phyloP scores from a whole-genome alignment of 345 rosid species.

The Citrus sinensis region DVS_A1.0 CM039161.1:5860501-5861000 shows the following conservation, averaged over 20 bases:
- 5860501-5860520: too few relatives aligned
- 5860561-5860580: constrained; percentile 51
- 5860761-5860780: constrained; percentile 10
- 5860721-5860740: constrained; percentile 52
- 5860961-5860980: constrained; percentile 38
- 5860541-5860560: constrained; percentile 29
- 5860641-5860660: constrained; percentile 28
- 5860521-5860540: too few relatives aligned
- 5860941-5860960: constrained; percentile 27
- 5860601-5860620: too few relatives aligned
- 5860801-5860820: constrained; percentile 27
- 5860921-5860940: constrained; percentile 28
- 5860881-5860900: constrained; percentile 20
- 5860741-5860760: constrained; percentile 36
- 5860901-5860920: constrained; percentile 24
- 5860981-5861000: constrained; percentile 28
- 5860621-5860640: too few relatives aligned
- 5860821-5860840: constrained; percentile 8
- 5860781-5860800: constrained; percentile 31
- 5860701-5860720: constrained; percentile 24
- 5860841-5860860: constrained; percentile 21
- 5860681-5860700: constrained; percentile 47
- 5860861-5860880: constrained; percentile 19
- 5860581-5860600: constrained; percentile 62
- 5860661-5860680: constrained; percentile 40